phyloP scores from a whole-genome alignment of 192 early-diverging fungal genomes.

The Geosiphon pyriformis region DNA sequence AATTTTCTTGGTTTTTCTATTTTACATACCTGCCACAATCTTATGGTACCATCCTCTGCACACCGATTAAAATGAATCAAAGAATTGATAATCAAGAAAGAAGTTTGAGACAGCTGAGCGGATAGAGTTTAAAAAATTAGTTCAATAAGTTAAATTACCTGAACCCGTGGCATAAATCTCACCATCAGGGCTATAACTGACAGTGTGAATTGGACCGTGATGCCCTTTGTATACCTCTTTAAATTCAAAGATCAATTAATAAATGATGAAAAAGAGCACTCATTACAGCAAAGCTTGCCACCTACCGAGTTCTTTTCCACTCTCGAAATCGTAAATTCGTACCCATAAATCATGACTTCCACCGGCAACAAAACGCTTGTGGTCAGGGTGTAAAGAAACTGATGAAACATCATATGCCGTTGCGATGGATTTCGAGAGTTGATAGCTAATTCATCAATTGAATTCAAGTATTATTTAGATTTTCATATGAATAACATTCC shows the following conservation, averaged over 20 bases:
- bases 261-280: neutral
- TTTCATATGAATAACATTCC: constrained; percentile 13
- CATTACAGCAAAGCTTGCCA: neutral
- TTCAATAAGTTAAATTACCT: too few species aligned
- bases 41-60: constrained; percentile 83
- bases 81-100: neutral
- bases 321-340: constrained; percentile 76
- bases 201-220: constrained; percentile 85
- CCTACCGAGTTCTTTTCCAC: constrained; percentile 60
- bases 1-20: too few species aligned
- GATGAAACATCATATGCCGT: constrained; percentile 69
- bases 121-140: too few species aligned
- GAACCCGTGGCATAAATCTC: constrained; percentile 87
- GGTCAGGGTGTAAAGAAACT: constrained; percentile 76
- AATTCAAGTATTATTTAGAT: constrained; percentile 18
- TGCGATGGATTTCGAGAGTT: constrained; percentile 47
- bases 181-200: constrained; percentile 88
- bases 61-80: constrained; percentile 3
- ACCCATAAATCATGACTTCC: constrained; percentile 79
- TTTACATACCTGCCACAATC: constrained; percentile 72
- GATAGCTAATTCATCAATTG: constrained; percentile 35
- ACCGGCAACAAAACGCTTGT: constrained; percentile 74
- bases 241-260: neutral
- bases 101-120: too few species aligned
- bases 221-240: constrained; percentile 83